Evolutionary conservation across 306 rosid species (phyloP).

Genomic region (Elaeagnus macrophylla): DNA sequence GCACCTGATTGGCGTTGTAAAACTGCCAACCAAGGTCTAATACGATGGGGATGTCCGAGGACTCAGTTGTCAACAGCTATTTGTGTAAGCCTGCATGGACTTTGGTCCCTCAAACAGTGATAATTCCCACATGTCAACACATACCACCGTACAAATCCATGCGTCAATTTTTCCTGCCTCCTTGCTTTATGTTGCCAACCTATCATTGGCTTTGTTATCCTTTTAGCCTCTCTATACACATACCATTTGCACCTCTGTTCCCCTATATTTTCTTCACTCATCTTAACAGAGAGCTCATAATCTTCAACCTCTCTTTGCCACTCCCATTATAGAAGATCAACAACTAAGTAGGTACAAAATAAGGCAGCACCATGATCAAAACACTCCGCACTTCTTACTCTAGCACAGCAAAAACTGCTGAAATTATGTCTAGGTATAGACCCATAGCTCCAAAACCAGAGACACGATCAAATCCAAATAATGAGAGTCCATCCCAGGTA

Average conservation of each 20-base stretch:
- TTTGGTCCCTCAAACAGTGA: conserved; percentile 35
- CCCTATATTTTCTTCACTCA: background rate
- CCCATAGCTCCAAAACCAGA: conserved; percentile 97
- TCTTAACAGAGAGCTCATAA: background rate
- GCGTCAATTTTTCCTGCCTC: conserved; percentile 47
- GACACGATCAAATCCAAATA: conserved; percentile 23
- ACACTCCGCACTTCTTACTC: conserved; percentile 49
- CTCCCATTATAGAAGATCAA: background rate
- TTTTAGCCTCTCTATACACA: background rate
- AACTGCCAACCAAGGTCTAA: background rate
- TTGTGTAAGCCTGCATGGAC: conserved; percentile 62
- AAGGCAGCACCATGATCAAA: conserved; percentile 53
- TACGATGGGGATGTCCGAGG: background rate
- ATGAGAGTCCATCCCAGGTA: conserved; percentile 25
- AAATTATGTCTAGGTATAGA: conserved; percentile 82
- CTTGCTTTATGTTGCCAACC: conserved; percentile 46
- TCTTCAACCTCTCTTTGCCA: background rate
- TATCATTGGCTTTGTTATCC: conserved; percentile 29
- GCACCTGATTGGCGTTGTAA: conserved; percentile 27
- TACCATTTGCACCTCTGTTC: background rate
- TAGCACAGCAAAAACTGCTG: conserved; percentile 64
- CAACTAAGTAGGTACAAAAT: background rate
- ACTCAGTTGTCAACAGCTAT: background rate
- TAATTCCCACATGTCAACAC: conserved; percentile 53
- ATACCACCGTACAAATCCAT: conserved; percentile 60